Base-by-base conservation (phyloP, 805 yeast species). In the Teunomyces cretensis region DNA sequence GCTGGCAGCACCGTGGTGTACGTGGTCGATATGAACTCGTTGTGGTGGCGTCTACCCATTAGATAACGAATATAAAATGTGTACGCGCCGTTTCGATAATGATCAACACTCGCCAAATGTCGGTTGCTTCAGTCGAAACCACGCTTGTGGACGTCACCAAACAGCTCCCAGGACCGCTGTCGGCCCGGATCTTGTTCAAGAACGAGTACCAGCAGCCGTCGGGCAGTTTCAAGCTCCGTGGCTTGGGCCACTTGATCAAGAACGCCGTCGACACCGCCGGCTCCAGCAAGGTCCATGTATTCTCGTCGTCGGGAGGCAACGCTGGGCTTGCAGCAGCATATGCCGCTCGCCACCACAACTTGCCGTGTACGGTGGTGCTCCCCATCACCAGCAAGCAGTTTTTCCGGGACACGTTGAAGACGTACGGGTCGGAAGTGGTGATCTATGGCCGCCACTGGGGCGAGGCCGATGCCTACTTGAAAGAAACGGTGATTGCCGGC, bases 251-350 rank as follows among this genome's bases (percentile, higher is more conserved):
- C n/a, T 41, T 48, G 14, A 33, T 51, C 17, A 36, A n/a, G 4
- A 7, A 7, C 12, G 15, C 45, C 9, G 33, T 48, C 9, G 33
- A 9, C 6, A 12, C 30, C 6, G 44, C 48, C 12, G 53, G 47
- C 9, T 52, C 54, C 24, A 36, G 33, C 6, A 51, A 50, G 4
- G 54, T 63, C 16, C 48, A 53, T 7, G 62, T 62, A 2, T 60
- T 52, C 42, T 54, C 64, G 2, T 60, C 67, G 4, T 61, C 68
- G 2, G 71, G 69, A n/a, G 70, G 69, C 1, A 65, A 65, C 49
- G 71, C 70, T 0, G 71, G 69, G 1, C 42, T 65, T 16, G 69
- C 70, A 3, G 68, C 68, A 15, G 70, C 69, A 2, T 61, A 57
- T 33, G 55, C 61, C 9, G 51, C 60, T 22, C 54, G 44, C 39